Evolutionary conservation across 2,329 filamentous ascomycete species (phyloP).

Genomic region (Cyphellophora attinorum): DNA sequence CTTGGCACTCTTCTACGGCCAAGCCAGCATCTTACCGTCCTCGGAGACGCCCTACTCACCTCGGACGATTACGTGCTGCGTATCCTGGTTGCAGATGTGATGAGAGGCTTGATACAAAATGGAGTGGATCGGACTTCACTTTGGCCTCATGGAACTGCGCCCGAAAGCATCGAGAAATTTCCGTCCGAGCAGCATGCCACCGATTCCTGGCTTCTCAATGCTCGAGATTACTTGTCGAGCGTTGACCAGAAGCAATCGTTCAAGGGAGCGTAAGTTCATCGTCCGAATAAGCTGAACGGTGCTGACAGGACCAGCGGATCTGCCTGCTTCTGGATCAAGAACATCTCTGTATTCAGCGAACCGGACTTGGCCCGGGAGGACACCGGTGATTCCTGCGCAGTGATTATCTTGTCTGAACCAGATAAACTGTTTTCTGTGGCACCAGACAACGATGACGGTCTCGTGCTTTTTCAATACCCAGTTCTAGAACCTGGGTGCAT

Average conservation of each 20-base stretch:
- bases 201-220: background rate
- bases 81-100: constrained; percentile 12
- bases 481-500: background rate
- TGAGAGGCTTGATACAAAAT: constrained; percentile 9
- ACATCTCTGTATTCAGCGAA: too few relatives aligned
- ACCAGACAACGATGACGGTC: background rate
- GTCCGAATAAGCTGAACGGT: too few relatives aligned
- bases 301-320: too few relatives aligned
- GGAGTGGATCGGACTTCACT: background rate
- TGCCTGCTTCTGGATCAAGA: too few relatives aligned
- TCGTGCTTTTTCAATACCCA: background rate
- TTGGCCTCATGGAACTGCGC: background rate
- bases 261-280: too few relatives aligned
- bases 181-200: background rate
- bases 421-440: background rate
- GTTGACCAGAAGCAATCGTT: too few relatives aligned
- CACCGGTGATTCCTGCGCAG: too few relatives aligned
- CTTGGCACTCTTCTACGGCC: too few relatives aligned
- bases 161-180: background rate
- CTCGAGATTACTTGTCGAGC: background rate
- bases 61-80: constrained; percentile 7
- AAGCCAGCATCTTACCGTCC: too few relatives aligned
- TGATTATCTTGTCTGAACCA: too few relatives aligned
- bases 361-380: too few relatives aligned
- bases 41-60: background rate